Percentiles rank a stretch among this genome's conserved stretches.
Conservation (phyloP, 352 stramenopile species). For the Globisporangium heterothallicum region DNA sequence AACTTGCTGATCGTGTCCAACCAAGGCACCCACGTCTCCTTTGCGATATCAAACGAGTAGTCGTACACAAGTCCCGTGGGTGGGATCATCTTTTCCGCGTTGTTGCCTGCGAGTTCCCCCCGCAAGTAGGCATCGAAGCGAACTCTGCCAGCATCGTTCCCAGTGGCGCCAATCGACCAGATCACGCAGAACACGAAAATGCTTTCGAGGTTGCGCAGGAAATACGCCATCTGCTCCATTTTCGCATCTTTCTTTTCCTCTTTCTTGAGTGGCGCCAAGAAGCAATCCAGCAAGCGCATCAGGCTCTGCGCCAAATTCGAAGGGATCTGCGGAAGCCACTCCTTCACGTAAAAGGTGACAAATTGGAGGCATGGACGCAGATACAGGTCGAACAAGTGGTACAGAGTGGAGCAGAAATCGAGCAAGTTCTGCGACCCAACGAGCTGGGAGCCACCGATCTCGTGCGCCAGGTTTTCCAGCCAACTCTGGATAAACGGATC, state of each 20-base stretch:
- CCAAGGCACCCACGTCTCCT: constrained; percentile 86
- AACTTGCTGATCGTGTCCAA: constrained; percentile 88
- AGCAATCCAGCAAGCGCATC: constrained; percentile 90
- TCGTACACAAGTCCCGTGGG: constrained; percentile 80
- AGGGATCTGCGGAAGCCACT: constrained; percentile 90
- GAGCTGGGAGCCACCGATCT: constrained; percentile 38
- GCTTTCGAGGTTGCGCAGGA: constrained; percentile 75
- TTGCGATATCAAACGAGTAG: constrained; percentile 84
- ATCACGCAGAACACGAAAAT: constrained; percentile 92
- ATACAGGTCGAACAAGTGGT: constrained; percentile 87
- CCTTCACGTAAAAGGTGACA: constrained; percentile 83
- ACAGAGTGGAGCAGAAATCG: constrained; percentile 40
- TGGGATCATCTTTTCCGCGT: constrained; percentile 52
- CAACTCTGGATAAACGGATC: constrained; percentile 88
- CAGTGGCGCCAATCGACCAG: constrained; percentile 90
- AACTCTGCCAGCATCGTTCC: constrained; percentile 77
- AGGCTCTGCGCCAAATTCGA: constrained; percentile 89
- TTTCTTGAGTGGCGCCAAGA: constrained; percentile 74
- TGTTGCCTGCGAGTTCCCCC: constrained; percentile 67
- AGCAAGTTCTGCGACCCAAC: constrained; percentile 41
- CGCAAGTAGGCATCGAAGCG: constrained; percentile 87
- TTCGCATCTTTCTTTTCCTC: constrained; percentile 86
- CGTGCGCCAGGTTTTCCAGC: constrained; percentile 64
- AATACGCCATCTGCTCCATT: constrained; percentile 59
- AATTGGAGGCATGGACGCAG: constrained; percentile 76